Evolutionary conservation across 179 eudicot genomes (phyloP), one percentile per base, ranked within the genome.

Genomic region (Beta corolliflora): DNA sequence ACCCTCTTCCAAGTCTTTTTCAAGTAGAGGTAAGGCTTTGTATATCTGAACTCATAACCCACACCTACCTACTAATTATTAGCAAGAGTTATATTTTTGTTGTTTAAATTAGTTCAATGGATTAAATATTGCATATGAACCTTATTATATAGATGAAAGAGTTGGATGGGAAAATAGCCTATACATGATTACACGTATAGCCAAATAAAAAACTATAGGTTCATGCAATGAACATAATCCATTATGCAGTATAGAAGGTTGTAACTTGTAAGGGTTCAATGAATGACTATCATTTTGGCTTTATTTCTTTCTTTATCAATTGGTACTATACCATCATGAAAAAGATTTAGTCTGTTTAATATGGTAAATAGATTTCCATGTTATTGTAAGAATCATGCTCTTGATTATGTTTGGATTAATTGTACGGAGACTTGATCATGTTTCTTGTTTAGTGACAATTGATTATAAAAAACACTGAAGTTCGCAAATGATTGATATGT

Each of bases 331-430:
- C 19, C 31, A 83, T 59, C 23, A 18, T 8, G 21, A 72, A 75
- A 77, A 75, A 76, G 76, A 59, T 31, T 65, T 61, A 29, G 52
- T 53, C 76, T 80, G 53, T 76, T 73, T 77, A 71, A 50, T 81
- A 59, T 46, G 80, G 48, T 14, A 50, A 53, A 16, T 13, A 1
- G n/a, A 12, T 6, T 77, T 23, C 12, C 13, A 19, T 7, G 6
- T 1, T 29, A 80, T 10, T 48, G 36, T 14, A 19, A 48, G 50
- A 48, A 73, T 72, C 21, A 25, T 31, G 48, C 25, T 70, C 54
- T 50, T 29, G 41, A 13, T 70, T 25, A 31, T 61, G 48, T 52
- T 63, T 77, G 44, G 13, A 61, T 54, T 72, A 71, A 61, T 61
- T 77, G 48, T 46, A 14, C 68, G 29, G 5, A 74, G 65, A 64